phyloP scores from a whole-genome alignment of 2,329 filamentous ascomycete genomes.

The Metarhizium rileyi region DNA sequence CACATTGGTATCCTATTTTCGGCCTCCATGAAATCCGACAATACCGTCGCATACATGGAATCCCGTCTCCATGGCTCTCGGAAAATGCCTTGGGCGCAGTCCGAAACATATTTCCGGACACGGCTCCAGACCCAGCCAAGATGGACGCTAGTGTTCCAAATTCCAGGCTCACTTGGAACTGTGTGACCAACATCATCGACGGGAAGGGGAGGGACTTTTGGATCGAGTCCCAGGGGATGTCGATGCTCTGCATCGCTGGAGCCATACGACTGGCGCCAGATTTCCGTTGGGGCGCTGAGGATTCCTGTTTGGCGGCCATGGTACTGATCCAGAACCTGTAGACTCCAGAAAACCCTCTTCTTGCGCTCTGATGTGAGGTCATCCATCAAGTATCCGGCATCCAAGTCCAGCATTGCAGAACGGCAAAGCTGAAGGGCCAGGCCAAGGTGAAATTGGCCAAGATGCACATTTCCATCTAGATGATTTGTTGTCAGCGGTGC shows the following conservation, averaged over 20 bases:
- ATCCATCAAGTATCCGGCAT: slow-evolving; percentile 26
- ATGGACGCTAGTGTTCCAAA: slow-evolving; percentile 40
- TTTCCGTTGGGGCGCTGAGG: slow-evolving; percentile 30
- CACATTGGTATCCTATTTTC: slow-evolving; percentile 39
- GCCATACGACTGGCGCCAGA: slow-evolving; percentile 27
- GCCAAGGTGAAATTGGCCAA: slow-evolving; percentile 40
- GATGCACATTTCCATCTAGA: slow-evolving; percentile 36
- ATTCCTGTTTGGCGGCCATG: slow-evolving; percentile 38
- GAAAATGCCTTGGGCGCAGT: slow-evolving; percentile 36
- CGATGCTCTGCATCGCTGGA: slow-evolving; percentile 13
- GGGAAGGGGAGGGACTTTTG: slow-evolving; percentile 31
- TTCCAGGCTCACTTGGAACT: slow-evolving; percentile 30
- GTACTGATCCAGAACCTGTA: slow-evolving; percentile 38
- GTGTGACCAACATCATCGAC: slow-evolving; percentile 33
- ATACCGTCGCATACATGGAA: slow-evolving; percentile 39
- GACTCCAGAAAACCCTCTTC: slow-evolving; percentile 40
- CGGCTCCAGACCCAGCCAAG: slow-evolving; percentile 43
- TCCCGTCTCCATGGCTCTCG: slow-evolving; percentile 42
- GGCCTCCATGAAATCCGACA: slow-evolving; percentile 41
- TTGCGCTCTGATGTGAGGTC: slow-evolving; percentile 32
- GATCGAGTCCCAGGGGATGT: slow-evolving; percentile 14
- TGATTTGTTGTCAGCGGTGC: slow-evolving; percentile 2
- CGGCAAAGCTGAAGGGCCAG: slow-evolving; percentile 40
- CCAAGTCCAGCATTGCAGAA: slow-evolving; percentile 37
- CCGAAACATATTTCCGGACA: slow-evolving; percentile 34